phyloP scores from a whole-genome alignment of 768 basidiomycete species.

The Cystofilobasidium macerans region DNA sequence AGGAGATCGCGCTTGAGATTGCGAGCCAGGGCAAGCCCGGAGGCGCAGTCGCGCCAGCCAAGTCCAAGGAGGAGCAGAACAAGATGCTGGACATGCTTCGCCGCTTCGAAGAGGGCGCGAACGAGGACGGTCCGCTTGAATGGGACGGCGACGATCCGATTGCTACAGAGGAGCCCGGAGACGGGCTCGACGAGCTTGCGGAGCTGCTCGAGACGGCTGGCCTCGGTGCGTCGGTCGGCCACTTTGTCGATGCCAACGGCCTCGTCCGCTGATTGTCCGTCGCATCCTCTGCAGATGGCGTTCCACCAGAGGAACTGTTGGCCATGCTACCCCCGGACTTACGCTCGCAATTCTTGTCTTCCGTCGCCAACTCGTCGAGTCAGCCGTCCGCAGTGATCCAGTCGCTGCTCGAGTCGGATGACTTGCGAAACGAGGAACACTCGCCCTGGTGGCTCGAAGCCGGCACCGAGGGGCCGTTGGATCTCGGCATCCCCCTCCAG shows the following conservation, averaged over 20 bases:
- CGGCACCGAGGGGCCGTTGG: slow-evolving; percentile 22
- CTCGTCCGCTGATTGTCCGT: slow-evolving; percentile 56
- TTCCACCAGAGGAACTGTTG: slow-evolving; percentile 45
- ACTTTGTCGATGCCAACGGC: no score
- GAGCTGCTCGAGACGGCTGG: slow-evolving; percentile 41
- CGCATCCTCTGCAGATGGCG: slow-evolving; percentile 52
- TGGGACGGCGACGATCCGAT: slow-evolving; percentile 33
- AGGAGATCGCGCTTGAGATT: slow-evolving; percentile 58
- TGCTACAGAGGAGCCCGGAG: slow-evolving; percentile 40
- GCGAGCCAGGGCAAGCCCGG: slow-evolving; percentile 43
- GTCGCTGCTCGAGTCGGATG: slow-evolving; percentile 29
- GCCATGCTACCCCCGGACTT: slow-evolving; percentile 18
- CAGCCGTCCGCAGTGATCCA: slow-evolving; percentile 14
- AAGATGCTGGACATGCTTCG: slow-evolving; percentile 61
- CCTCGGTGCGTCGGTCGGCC: not conserved
- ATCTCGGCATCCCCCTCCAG: slow-evolving; percentile 29
- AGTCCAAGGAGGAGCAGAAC: slow-evolving; percentile 48
- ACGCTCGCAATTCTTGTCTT: slow-evolving; percentile 18
- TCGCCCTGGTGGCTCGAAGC: slow-evolving; percentile 62
- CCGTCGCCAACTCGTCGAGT: not conserved
- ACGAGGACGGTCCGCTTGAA: slow-evolving; percentile 34
- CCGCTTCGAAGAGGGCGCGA: slow-evolving; percentile 56
- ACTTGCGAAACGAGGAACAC: slow-evolving; percentile 45
- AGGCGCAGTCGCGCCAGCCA: slow-evolving; percentile 29
- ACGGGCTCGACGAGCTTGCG: slow-evolving; percentile 30